These are phyloP conservation scores for Potentilla sterilis DNA, from an alignment of 306 rosid genomes.

Conservation along the genomic window DNA sequence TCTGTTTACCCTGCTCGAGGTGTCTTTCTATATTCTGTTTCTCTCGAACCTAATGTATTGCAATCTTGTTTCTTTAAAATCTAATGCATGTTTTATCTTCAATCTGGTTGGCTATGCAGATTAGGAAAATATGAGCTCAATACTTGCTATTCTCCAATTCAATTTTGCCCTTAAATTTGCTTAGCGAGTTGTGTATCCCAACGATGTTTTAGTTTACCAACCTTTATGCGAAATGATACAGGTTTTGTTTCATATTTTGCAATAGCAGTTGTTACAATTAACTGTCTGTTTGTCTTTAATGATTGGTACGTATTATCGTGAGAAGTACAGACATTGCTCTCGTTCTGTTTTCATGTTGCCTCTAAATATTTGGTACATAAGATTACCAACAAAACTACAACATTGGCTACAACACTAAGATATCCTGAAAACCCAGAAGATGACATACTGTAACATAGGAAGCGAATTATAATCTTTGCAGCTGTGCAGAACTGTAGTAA, in stretches of 20 bases:
- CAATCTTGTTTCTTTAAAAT: conserved; percentile 16
- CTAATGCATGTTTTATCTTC: neutral
- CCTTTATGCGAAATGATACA: neutral
- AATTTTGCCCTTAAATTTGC: neutral
- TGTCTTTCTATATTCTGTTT: neutral
- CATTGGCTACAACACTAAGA: neutral
- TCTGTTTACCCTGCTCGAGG: neutral
- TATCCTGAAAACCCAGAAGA: too few species aligned
- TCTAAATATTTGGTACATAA: neutral
- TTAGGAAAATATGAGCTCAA: neutral
- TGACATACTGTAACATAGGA: too few species aligned
- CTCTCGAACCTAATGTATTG: neutral
- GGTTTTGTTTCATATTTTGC: neutral
- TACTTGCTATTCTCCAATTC: neutral
- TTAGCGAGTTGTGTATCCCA: neutral
- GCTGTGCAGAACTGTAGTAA: too few species aligned
- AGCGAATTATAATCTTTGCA: too few species aligned
- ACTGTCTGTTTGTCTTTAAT: neutral
- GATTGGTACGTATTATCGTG: neutral
- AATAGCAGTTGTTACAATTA: neutral
- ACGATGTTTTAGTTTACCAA: neutral
- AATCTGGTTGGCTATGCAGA: neutral
- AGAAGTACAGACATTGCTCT: neutral
- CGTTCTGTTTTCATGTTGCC: neutral
- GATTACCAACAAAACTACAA: neutral